Conservation (phyloP, 2,329 filamentous ascomycete genomes). For the Akanthomyces muscarius region DNA sequence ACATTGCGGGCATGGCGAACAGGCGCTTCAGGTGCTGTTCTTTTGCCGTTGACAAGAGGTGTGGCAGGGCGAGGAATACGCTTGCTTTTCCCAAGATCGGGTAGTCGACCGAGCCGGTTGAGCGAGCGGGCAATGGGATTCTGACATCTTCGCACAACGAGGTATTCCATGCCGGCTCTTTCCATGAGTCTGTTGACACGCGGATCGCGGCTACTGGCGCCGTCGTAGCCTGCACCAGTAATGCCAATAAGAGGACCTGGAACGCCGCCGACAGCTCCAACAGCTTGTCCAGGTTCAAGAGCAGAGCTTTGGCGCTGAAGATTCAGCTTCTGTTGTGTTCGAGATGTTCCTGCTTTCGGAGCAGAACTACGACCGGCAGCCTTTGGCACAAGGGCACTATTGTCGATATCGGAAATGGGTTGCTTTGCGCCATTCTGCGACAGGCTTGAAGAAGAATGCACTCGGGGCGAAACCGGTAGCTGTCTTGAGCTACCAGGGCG, state of each 20-base stretch:
- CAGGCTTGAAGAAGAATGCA: constrained; percentile 40
- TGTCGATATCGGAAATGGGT: constrained; percentile 28
- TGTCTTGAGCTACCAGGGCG: constrained; percentile 29
- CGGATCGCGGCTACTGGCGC: constrained; percentile 50
- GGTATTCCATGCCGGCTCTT: constrained; percentile 67
- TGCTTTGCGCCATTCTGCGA: constrained; percentile 24
- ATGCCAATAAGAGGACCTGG: constrained; percentile 48
- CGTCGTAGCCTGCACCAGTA: constrained; percentile 53
- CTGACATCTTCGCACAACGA: constrained; percentile 68
- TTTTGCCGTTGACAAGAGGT: constrained; percentile 36
- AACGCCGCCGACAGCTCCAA: constrained; percentile 33
- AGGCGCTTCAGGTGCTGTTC: constrained; percentile 25
- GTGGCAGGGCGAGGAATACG: constrained; percentile 43
- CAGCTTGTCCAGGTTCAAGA: constrained; percentile 58
- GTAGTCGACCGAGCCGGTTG: constrained; percentile 41
- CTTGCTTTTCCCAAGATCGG: constrained; percentile 47
- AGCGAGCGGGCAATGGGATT: constrained; percentile 66
- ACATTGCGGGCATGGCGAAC: constrained; percentile 37
- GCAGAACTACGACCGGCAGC: constrained; percentile 37
- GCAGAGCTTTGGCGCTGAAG: constrained; percentile 69
- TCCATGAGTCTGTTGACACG: constrained; percentile 63
- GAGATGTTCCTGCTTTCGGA: constrained; percentile 52
- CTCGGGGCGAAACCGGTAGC: constrained; percentile 34
- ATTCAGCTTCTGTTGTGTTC: constrained; percentile 73
- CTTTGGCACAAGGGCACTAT: constrained; percentile 46